phyloP scores from a whole-genome alignment of 768 basidiomycete species.

The Postia placenta region DNA sequence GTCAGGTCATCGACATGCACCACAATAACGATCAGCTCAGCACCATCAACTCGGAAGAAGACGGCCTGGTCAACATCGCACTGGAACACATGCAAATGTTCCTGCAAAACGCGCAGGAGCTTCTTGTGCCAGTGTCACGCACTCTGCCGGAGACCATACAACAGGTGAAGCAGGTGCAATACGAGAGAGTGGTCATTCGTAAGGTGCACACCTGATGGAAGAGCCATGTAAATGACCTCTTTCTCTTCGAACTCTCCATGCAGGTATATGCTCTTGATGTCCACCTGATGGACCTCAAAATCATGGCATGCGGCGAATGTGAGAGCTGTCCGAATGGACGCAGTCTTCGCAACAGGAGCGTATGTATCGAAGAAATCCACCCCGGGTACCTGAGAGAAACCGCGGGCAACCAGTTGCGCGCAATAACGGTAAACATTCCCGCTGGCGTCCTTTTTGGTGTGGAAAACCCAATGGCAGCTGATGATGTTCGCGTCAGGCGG shows the following conservation, averaged over 20 bases:
- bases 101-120: constrained; percentile 12
- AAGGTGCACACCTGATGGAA: constrained; percentile 6
- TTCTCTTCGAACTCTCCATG: constrained; percentile 17
- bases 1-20: constrained; percentile 15
- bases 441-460: constrained; percentile 22
- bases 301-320: constrained; percentile 20
- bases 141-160: constrained; percentile 8
- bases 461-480: constrained; percentile 24
- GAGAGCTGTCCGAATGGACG: constrained; percentile 23
- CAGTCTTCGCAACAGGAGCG: constrained; percentile 22
- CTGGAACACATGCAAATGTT: constrained; percentile 6
- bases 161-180: neutral
- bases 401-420: constrained; percentile 29
- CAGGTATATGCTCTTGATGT: constrained; percentile 28
- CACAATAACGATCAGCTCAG: constrained; percentile 4
- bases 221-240: constrained; percentile 12
- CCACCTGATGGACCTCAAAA: constrained; percentile 26
- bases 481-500: constrained; percentile 9
- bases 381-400: constrained; percentile 28
- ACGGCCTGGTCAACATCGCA: constrained; percentile 10
- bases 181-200: neutral
- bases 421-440: constrained; percentile 25
- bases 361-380: constrained; percentile 27
- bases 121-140: constrained; percentile 12
- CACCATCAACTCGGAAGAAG: constrained; percentile 1